A percentile compares a stretch with the other conserved stretches of the same genome.
Evolutionary conservation across 495 filamentous ascomycete species (phyloP).

Genomic region (Penicillium robsamsonii): DNA sequence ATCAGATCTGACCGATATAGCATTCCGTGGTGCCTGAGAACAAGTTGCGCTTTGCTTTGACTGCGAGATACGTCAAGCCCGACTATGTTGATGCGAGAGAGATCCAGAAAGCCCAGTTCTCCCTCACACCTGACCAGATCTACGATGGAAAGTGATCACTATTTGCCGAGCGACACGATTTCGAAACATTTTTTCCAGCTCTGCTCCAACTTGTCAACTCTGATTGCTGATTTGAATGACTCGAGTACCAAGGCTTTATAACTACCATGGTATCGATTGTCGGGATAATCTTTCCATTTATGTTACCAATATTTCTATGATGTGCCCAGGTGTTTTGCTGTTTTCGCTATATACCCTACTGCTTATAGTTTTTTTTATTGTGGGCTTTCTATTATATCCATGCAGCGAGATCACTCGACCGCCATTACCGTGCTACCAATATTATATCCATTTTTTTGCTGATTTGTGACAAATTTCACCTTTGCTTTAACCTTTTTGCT

Average conservation of each 20-base stretch:
- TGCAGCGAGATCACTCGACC: neutral
- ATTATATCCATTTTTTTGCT: neutral
- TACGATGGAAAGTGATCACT: conserved; percentile 37
- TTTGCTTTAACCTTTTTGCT: too few species aligned
- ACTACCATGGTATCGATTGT: neutral
- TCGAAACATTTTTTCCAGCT: neutral
- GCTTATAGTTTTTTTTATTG: conserved; percentile 1
- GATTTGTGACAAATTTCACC: neutral
- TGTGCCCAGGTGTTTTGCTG: neutral
- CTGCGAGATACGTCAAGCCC: conserved; percentile 36
- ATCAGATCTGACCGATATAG: conserved; percentile 34
- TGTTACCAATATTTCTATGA: neutral
- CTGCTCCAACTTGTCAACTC: neutral
- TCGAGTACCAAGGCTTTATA: neutral
- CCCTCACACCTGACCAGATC: conserved; percentile 25
- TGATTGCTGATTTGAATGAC: neutral
- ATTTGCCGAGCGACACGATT: neutral
- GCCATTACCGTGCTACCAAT: neutral
- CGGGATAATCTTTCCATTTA: neutral
- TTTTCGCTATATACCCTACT: conserved; percentile 11
- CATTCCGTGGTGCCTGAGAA: conserved; percentile 59
- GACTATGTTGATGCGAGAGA: conserved; percentile 23
- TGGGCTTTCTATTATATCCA: neutral
- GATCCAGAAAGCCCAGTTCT: conserved; percentile 29
- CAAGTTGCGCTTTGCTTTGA: conserved; percentile 64